These are phyloP conservation scores for Penicillium vulpinum DNA, from an alignment of 2,329 filamentous ascomycete species.

Conservation along the genomic window DNA sequence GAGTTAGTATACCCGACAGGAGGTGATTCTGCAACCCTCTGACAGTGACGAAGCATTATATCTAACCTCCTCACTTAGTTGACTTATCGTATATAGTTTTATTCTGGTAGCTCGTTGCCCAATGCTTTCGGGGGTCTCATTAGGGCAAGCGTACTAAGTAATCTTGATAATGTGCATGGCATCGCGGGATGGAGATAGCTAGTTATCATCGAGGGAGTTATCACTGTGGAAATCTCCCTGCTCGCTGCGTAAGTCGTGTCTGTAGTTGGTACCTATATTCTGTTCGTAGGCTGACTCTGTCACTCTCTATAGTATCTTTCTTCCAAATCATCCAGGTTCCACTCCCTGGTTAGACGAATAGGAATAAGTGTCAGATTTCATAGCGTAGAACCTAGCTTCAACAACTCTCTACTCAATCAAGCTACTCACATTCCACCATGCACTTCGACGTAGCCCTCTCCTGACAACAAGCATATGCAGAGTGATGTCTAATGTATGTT, in stretches of 20 bases:
- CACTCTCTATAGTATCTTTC: conserved; percentile 31
- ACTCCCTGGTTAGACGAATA: conserved; percentile 55
- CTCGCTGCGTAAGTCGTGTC: conserved; percentile 33
- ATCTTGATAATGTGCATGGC: conserved; percentile 30
- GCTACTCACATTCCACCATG: too few relatives aligned
- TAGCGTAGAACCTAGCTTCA: too few relatives aligned
- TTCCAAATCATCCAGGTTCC: conserved; percentile 54
- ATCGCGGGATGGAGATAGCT: conserved; percentile 55
- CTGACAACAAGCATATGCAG: conserved; percentile 54
- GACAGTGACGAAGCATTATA: conserved; percentile 42
- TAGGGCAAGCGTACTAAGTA: conserved; percentile 51
- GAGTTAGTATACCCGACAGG: conserved; percentile 66
- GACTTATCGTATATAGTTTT: conserved; percentile 50
- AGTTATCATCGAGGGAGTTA: conserved; percentile 58
- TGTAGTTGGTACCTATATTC: neutral
- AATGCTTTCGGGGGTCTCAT: conserved; percentile 55
- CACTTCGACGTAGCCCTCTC: too few relatives aligned
- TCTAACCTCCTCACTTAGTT: conserved; percentile 39
- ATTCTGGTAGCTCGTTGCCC: conserved; percentile 50
- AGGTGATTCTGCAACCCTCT: conserved; percentile 47
- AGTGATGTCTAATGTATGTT: conserved; percentile 54
- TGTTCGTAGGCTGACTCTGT: neutral
- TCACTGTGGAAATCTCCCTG: conserved; percentile 39
- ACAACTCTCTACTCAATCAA: too few relatives aligned
- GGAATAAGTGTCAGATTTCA: too few relatives aligned